phyloP scores from a whole-genome alignment of 129 eudicot genomes.

The Logfia minima region DNA sequence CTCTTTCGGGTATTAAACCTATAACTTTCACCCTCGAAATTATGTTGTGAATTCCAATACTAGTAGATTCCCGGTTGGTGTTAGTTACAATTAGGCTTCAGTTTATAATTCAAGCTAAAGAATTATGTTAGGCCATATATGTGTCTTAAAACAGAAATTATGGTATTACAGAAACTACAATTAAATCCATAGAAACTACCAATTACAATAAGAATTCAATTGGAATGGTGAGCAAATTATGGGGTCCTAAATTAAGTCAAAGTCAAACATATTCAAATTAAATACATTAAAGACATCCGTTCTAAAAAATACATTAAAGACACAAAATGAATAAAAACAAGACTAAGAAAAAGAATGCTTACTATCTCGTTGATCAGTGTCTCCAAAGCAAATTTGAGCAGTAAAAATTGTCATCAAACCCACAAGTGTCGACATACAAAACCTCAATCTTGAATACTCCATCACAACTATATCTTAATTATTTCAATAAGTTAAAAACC shows the following conservation, averaged over 20 bases:
- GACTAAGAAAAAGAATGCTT: constrained; percentile 9
- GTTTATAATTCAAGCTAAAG: not conserved
- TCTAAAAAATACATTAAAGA: not conserved
- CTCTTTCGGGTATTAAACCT: not conserved
- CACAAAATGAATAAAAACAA: not conserved
- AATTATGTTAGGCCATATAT: not conserved
- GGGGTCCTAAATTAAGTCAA: not conserved
- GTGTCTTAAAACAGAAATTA: not conserved
- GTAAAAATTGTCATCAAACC: constrained; percentile 40
- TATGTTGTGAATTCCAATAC: not conserved
- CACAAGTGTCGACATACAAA: constrained; percentile 28
- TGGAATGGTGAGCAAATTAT: not conserved
- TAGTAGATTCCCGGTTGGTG: not conserved
- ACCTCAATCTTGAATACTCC: constrained; percentile 44
- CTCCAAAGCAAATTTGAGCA: constrained; percentile 43
- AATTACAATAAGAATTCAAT: not conserved
- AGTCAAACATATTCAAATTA: constrained; percentile 6
- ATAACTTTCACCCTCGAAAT: not conserved
- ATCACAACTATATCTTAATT: constrained; percentile 26
- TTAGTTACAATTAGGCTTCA: not conserved
- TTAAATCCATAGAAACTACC: constrained; percentile 1
- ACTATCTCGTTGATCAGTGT: constrained; percentile 80
- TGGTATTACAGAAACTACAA: not conserved
- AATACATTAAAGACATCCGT: not conserved
- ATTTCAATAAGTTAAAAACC: not conserved